These are phyloP conservation scores for Pleurotus giganteus DNA, from an alignment of 768 basidiomycete species.

Conservation along the genomic window DNA sequence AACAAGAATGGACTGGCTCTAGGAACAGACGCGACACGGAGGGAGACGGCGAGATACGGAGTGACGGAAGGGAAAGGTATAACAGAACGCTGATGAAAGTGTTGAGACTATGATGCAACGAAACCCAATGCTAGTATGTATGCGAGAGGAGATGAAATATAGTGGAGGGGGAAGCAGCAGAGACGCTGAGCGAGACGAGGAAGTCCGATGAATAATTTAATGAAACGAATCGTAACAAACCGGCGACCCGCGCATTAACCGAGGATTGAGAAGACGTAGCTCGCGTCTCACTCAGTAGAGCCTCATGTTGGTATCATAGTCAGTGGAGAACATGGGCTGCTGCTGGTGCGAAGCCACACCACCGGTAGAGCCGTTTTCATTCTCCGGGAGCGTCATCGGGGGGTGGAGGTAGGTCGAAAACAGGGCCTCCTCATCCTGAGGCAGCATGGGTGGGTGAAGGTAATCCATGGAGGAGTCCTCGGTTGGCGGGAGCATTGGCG, in stretches of 20 bases:
- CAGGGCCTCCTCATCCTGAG: slow-evolving; percentile 65
- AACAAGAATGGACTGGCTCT: not conserved
- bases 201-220: not conserved
- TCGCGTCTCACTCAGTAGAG: not conserved
- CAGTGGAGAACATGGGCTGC: slow-evolving; percentile 13
- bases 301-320: slow-evolving; percentile 12
- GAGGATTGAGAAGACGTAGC: not conserved
- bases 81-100: slow-evolving; percentile 9
- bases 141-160: slow-evolving; percentile 1
- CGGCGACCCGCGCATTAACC: slow-evolving; percentile 5
- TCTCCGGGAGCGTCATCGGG: slow-evolving; percentile 41
- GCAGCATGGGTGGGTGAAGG: slow-evolving; percentile 59
- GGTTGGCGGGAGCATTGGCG: slow-evolving; percentile 59
- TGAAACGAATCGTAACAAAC: not conserved
- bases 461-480: slow-evolving; percentile 75
- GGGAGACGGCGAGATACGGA: not conserved
- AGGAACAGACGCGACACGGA: not conserved
- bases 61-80: not conserved
- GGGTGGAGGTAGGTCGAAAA: slow-evolving; percentile 47
- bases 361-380: slow-evolving; percentile 14
- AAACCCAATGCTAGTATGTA: slow-evolving; percentile 10
- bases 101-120: slow-evolving; percentile 11
- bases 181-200: not conserved
- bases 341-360: slow-evolving; percentile 7
- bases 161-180: not conserved